Conservation (phyloP, 371 early-diverging fungal genomes). For the Mortierella sp. region DNA sequence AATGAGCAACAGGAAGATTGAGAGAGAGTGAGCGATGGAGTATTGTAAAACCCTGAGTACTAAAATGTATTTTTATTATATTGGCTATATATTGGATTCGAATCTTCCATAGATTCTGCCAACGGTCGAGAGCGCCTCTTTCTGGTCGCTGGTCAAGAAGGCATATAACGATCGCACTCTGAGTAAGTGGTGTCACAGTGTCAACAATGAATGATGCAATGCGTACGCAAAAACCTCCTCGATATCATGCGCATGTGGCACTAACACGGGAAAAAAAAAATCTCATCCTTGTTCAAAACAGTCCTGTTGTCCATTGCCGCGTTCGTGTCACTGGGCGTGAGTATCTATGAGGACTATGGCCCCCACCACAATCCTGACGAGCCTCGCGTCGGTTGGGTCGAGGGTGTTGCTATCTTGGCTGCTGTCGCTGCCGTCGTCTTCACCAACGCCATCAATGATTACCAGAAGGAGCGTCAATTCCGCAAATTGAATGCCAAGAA, state of each 20-base stretch:
- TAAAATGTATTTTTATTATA: neutral
- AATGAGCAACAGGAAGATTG: too few species aligned
- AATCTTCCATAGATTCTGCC: slow-evolving; percentile 64
- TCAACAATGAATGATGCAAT: too few species aligned
- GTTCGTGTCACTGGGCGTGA: slow-evolving; percentile 79
- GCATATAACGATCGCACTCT: slow-evolving; percentile 77
- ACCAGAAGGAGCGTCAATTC: slow-evolving; percentile 95
- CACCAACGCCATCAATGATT: slow-evolving; percentile 96
- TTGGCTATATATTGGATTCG: neutral
- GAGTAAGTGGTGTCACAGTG: slow-evolving; percentile 58
- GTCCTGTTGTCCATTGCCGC: slow-evolving; percentile 81
- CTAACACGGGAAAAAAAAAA: too few species aligned
- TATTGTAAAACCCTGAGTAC: too few species aligned
- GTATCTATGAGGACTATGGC: slow-evolving; percentile 78
- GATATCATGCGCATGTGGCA: too few species aligned
- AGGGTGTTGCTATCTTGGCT: slow-evolving; percentile 81
- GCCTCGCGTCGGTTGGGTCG: slow-evolving; percentile 75
- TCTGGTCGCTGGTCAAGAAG: slow-evolving; percentile 72
- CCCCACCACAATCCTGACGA: slow-evolving; percentile 68
- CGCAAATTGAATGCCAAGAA: slow-evolving; percentile 92
- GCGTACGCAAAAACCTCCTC: too few species aligned
- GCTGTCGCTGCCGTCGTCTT: slow-evolving; percentile 93
- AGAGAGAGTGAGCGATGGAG: too few species aligned
- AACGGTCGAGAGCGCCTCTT: slow-evolving; percentile 67
- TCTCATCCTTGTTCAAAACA: too few species aligned